phyloP scores from a whole-genome alignment of 768 basidiomycete genomes.

The Roridomyces roridus region DNA sequence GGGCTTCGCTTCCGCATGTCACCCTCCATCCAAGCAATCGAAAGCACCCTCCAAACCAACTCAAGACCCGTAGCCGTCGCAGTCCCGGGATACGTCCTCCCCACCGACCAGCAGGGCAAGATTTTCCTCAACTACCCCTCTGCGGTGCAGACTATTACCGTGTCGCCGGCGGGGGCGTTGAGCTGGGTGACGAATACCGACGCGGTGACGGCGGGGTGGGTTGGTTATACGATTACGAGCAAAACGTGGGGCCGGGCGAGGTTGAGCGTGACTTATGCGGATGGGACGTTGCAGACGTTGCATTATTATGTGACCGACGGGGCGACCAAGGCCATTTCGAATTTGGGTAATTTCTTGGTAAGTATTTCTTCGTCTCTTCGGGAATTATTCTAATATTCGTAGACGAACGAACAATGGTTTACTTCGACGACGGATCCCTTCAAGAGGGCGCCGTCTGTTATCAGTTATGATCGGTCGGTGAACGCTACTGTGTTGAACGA shows the following conservation, averaged over 20 bases:
- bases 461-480: constrained; percentile 55
- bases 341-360: constrained; percentile 56
- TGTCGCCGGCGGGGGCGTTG: constrained; percentile 53
- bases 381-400: not conserved
- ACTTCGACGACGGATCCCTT: constrained; percentile 59
- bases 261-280: constrained; percentile 54
- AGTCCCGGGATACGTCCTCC: constrained; percentile 59
- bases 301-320: constrained; percentile 58
- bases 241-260: constrained; percentile 55
- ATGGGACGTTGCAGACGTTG: constrained; percentile 58
- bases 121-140: constrained; percentile 56
- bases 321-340: constrained; percentile 49
- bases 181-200: constrained; percentile 52
- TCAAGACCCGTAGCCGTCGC: constrained; percentile 55
- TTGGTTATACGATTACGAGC: constrained; percentile 53
- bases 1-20: constrained; percentile 59
- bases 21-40: constrained; percentile 55
- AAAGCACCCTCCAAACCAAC: constrained; percentile 46
- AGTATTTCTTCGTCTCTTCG: not conserved
- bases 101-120: constrained; percentile 54
- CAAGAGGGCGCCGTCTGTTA: constrained; percentile 57
- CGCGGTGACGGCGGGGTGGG: constrained; percentile 46
- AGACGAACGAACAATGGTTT: constrained; percentile 61
- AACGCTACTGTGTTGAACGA: constrained; percentile 57
- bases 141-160: constrained; percentile 46